A percentile compares a stretch with the other conserved stretches of the same genome.
These are phyloP conservation scores for Arthrobotrys conoides DNA, from an alignment of 2,329 filamentous ascomycete species.

Conservation along the genomic window DNA sequence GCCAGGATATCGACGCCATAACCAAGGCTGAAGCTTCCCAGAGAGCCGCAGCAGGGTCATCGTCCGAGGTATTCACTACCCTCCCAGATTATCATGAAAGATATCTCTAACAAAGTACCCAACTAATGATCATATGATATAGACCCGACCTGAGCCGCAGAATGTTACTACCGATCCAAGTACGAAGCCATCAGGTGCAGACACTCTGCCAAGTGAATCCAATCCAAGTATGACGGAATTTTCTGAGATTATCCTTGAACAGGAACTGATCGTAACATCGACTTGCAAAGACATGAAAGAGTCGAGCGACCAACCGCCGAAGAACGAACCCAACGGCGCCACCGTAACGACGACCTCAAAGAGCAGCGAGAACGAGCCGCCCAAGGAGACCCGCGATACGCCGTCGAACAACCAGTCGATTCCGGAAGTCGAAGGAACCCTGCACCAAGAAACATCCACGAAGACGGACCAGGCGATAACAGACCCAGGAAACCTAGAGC, in stretches of 20 bases:
- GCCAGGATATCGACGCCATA: constrained; percentile 23
- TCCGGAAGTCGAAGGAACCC: constrained; percentile 6
- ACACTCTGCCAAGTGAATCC: constrained; percentile 55
- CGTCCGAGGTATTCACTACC: constrained; percentile 27
- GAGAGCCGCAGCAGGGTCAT: neutral
- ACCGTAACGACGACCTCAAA: constrained; percentile 44
- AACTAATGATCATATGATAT: neutral
- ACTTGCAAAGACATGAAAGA: constrained; percentile 54
- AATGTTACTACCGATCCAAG: constrained; percentile 8
- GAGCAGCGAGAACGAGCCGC: constrained; percentile 36
- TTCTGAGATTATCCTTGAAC: constrained; percentile 55
- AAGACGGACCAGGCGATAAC: constrained; percentile 28
- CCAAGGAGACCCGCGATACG: constrained; percentile 4
- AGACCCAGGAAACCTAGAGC: constrained; percentile 28
- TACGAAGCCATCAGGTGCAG: constrained; percentile 52
- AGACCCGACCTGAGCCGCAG: neutral
- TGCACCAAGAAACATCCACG: constrained; percentile 38
- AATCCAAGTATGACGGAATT: constrained; percentile 59
- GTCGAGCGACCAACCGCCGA: constrained; percentile 34
- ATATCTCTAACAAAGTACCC: neutral
- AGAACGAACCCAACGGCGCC: constrained; percentile 35
- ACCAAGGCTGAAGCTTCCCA: neutral
- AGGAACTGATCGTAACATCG: constrained; percentile 58
- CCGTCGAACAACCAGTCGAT: neutral
- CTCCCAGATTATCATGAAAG: neutral